phyloP scores from a whole-genome alignment of 352 stramenopile species.

The Phytopythium boreale region DNA sequence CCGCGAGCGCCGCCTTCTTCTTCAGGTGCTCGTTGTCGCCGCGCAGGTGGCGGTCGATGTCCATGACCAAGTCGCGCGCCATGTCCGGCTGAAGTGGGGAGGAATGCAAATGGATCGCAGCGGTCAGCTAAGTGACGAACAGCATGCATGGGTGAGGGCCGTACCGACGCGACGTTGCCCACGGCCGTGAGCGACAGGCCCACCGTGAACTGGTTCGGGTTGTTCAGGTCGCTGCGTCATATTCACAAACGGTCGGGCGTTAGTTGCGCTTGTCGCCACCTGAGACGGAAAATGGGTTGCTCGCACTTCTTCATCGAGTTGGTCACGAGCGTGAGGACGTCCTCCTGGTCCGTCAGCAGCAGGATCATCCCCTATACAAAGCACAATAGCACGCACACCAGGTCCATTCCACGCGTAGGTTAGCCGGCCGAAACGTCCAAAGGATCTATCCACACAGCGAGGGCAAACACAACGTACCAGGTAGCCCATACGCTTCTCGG shows the following conservation, averaged over 20 bases:
- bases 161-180: constrained; percentile 96
- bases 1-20: constrained; percentile 97
- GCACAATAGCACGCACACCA: too few species aligned
- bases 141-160: not conserved
- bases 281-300: not conserved
- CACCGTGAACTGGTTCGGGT: constrained; percentile 94
- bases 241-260: constrained; percentile 4
- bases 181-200: constrained; percentile 96
- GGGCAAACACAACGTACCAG: constrained; percentile 82
- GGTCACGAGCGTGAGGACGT: constrained; percentile 99
- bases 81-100: constrained; percentile 88
- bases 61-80: constrained; percentile 96
- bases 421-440: too few species aligned
- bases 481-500: constrained; percentile 99
- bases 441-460: too few species aligned
- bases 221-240: constrained; percentile 90
- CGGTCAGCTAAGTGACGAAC: not conserved
- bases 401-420: too few species aligned
- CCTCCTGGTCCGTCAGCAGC: constrained; percentile 97
- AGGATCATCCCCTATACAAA: constrained; percentile 96
- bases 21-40: constrained; percentile 94
- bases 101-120: constrained; percentile 3
- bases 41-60: constrained; percentile 95
- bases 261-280: not conserved
- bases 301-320: constrained; percentile 98